These are phyloP conservation scores for Tolypocladium tropicale DNA, from an alignment of 2,329 filamentous ascomycete genomes.

Conservation along the genomic window DNA sequence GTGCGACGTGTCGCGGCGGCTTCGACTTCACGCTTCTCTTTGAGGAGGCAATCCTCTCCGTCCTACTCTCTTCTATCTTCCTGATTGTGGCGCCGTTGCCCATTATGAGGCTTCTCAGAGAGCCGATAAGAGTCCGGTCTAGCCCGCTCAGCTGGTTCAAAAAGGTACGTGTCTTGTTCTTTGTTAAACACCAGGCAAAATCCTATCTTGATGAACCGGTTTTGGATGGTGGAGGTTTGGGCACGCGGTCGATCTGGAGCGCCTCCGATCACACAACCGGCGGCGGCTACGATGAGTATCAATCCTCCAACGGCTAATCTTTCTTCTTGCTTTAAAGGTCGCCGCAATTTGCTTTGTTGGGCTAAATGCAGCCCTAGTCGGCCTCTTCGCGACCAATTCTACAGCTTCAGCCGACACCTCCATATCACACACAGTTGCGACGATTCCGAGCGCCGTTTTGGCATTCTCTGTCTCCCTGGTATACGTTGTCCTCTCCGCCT, in stretches of 20 bases:
- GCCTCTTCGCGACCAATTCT: background rate
- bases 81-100: background rate
- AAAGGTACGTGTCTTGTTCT: background rate
- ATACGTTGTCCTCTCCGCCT: background rate
- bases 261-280: background rate
- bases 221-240: background rate
- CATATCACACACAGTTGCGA: background rate
- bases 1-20: conserved; percentile 7
- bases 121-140: background rate
- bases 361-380: conserved; percentile 2
- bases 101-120: background rate
- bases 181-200: background rate
- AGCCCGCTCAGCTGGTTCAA: conserved; percentile 1
- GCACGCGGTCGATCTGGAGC: background rate
- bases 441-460: background rate
- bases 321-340: background rate
- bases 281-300: background rate
- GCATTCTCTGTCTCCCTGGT: background rate
- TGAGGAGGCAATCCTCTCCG: conserved; percentile 8
- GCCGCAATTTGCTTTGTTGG: conserved; percentile 1
- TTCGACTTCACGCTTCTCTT: conserved; percentile 12
- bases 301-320: background rate
- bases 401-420: background rate
- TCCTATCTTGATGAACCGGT: background rate
- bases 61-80: conserved; percentile 3